A percentile compares a stretch with the other conserved stretches of the same genome.
Evolutionary conservation across 495 filamentous ascomycete species (phyloP).

Genomic region (Acidiella bohemica): DNA sequence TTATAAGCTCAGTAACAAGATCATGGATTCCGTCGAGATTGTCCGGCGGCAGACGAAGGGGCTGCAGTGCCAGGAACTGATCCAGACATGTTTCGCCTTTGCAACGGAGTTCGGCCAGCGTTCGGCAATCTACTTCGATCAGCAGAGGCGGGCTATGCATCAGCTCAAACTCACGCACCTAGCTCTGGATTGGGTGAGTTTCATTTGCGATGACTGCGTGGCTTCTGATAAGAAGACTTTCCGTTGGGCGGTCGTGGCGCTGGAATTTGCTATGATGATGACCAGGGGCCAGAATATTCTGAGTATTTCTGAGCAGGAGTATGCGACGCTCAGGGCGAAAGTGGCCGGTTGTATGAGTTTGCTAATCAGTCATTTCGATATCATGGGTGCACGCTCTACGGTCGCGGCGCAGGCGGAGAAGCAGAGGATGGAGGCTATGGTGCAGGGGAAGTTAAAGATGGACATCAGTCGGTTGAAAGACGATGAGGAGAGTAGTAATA

Average conservation of each 20-base stretch:
- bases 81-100: constrained; percentile 98
- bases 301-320: constrained; percentile 73
- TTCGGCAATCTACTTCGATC: constrained; percentile 83
- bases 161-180: constrained; percentile 86
- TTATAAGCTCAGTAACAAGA: constrained; percentile 94
- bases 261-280: constrained; percentile 96
- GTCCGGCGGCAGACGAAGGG: constrained; percentile 73
- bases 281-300: constrained; percentile 84
- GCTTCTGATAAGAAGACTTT: constrained; percentile 93
- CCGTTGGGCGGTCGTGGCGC: constrained; percentile 85
- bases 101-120: constrained; percentile 95
- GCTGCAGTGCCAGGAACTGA: constrained; percentile 83
- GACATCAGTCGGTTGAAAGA: constrained; percentile 64
- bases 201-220: constrained; percentile 93
- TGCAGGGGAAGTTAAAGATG: constrained; percentile 59
- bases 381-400: constrained; percentile 89
- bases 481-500: constrained; percentile 67
- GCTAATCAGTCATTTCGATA: constrained; percentile 95
- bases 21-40: constrained; percentile 95
- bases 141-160: constrained; percentile 87
- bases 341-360: constrained; percentile 96
- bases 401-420: constrained; percentile 87
- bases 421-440: constrained; percentile 60
- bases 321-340: constrained; percentile 64
- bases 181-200: constrained; percentile 91